phyloP scores from a whole-genome alignment of 805 yeast genomes.

The Lipomyces japonicus region DNA sequence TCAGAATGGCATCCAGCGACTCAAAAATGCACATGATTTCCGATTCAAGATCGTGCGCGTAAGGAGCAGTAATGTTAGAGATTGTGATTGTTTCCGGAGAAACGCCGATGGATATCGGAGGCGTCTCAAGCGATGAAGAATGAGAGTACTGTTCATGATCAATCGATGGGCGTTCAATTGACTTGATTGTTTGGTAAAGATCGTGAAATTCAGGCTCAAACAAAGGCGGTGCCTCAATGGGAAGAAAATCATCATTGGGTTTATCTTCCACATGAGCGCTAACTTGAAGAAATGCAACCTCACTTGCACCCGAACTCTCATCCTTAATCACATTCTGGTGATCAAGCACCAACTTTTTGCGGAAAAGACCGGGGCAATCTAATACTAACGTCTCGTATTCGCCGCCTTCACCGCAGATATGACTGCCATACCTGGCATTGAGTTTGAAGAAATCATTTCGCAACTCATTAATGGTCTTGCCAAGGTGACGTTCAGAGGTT shows the following conservation, averaged over 20 bases:
- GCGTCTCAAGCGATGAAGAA: background rate
- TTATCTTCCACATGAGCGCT: conserved; percentile 47
- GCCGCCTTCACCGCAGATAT: conserved; percentile 98
- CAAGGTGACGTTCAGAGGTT: conserved; percentile 55
- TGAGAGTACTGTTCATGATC: no score
- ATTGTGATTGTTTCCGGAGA: background rate
- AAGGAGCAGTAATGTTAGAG: conserved; percentile 4
- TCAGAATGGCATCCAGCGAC: conserved; percentile 4
- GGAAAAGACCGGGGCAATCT: conserved; percentile 77
- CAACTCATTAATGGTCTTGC: conserved; percentile 59
- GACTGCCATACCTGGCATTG: conserved; percentile 70
- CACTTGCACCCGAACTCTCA: conserved; percentile 42
- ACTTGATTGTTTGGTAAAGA: background rate
- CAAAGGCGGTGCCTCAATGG: conserved; percentile 20
- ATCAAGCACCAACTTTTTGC: conserved; percentile 43
- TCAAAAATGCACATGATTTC: conserved; percentile 9
- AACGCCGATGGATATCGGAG: conserved; percentile 4
- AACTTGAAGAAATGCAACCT: conserved; percentile 64
- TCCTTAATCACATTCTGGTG: conserved; percentile 34
- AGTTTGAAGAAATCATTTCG: conserved; percentile 53
- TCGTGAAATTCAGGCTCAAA: background rate
- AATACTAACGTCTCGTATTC: conserved; percentile 92
- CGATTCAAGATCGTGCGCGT: background rate
- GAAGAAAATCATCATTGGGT: conserved; percentile 6
- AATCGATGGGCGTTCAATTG: background rate